Evolutionary conservation across 2,329 filamentous ascomycete genomes (phyloP), one percentile per base, ranked within the genome.

Genomic region (Stachybotrys elegans): DNA sequence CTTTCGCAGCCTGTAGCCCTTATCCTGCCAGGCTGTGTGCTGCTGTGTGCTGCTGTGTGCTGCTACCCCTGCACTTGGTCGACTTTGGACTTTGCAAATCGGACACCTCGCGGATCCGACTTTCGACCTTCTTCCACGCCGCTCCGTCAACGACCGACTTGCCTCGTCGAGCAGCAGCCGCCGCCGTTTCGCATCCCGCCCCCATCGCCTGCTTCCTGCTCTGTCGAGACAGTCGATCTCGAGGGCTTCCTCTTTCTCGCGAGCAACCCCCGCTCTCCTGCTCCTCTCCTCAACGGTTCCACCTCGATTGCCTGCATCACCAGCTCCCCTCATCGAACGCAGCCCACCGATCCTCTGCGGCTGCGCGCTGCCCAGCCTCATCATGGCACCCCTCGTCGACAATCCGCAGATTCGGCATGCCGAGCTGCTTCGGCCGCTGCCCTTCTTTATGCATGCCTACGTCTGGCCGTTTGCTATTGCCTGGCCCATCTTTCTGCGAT

Each of bases 391-490:
- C 65, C 86, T 98, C 67, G 90, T 97, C 67, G 88, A 95, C 71
- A 92, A 89, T 69, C 70, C 84, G 56, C 88, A 95, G 76, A 95
- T 98, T 67, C 80, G 86, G 73, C 78, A 83, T 63, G 87, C 93
- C 52, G 86, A 89, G 63, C 79, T 98, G 55, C 84, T 96, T 67
- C 90, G 89, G 59, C 90, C 92, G 50, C 79, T 95, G 51, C 83
- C 90, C 25, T 68, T 86, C 51, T 81, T 86, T 60, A 73, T 94
- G 48, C 92, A 95, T 66, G 73, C 88, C 55, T 98, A 98, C 64
- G 70, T 95, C 56, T 95, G 89, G 88, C 93, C 93, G 0, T 98
- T 96, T 61, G 73, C 84, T 48, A 83, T 96, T 54, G 73, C 91
- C 58, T 98, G 94, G 91, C 93, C 94, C 42, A 71, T 86, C 57